phyloP scores from a whole-genome alignment of 305 asterid genomes.

The Solanum hybrid region DNA sequence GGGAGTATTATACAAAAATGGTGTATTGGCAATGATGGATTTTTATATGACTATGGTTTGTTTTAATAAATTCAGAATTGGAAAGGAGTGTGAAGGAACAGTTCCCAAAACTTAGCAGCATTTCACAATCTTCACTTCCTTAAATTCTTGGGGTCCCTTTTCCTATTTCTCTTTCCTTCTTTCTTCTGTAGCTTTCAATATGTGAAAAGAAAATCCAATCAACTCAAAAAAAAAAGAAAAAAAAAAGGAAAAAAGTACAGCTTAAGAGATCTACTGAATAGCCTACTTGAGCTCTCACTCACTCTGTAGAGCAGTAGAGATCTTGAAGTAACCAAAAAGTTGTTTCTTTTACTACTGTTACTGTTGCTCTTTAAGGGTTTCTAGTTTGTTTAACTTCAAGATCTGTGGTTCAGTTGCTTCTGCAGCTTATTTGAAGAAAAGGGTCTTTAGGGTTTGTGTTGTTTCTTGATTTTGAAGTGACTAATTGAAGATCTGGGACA shows the following conservation, averaged over 20 bases:
- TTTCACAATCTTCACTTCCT: conserved; percentile 13
- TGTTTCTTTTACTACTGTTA: conserved; percentile 23
- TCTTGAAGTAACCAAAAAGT: conserved; percentile 24
- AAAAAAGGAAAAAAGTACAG: conserved; percentile 11
- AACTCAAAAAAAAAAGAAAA: background rate
- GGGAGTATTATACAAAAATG: background rate
- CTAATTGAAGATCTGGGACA: conserved; percentile 23
- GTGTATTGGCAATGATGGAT: background rate
- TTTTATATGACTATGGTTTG: background rate
- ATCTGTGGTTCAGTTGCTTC: conserved; percentile 27
- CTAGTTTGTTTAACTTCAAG: conserved; percentile 32
- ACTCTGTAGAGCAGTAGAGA: background rate
- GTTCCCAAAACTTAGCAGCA: background rate
- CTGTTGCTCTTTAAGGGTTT: conserved; percentile 27
- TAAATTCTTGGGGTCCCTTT: conserved; percentile 4
- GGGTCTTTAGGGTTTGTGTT: conserved; percentile 6
- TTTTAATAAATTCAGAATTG: background rate
- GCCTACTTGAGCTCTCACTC: conserved; percentile 1
- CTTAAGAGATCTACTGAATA: conserved; percentile 25
- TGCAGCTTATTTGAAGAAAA: background rate
- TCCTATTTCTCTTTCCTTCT: background rate
- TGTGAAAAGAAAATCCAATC: conserved; percentile 5
- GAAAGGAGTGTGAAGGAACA: background rate
- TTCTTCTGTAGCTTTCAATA: conserved; percentile 1
- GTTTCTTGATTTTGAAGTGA: background rate